phyloP scores from a whole-genome alignment of 345 rosid genomes.

The Arabidopsis arenosa region DNA sequence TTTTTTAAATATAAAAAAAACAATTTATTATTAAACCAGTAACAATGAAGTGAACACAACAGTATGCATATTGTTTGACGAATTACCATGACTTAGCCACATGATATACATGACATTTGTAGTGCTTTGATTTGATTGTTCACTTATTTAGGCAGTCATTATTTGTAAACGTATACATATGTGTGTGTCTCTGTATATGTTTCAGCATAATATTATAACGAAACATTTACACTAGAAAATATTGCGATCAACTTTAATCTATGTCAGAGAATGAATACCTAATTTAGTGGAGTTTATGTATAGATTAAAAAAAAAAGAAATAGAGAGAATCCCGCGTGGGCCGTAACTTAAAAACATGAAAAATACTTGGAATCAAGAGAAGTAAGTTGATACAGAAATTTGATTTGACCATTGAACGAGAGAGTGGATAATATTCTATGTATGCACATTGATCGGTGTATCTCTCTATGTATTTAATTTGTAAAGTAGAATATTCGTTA shows the following conservation, averaged over 20 bases:
- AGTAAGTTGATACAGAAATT: conserved; percentile 22
- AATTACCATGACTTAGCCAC: background rate
- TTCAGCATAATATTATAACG: background rate
- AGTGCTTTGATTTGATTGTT: conserved; percentile 16
- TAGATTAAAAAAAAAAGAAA: background rate
- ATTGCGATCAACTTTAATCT: conserved; percentile 15
- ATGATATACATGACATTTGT: background rate
- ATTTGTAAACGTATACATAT: background rate
- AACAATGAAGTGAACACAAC: background rate
- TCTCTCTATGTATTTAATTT: conserved; percentile 7
- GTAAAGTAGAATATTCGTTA: conserved; percentile 43
- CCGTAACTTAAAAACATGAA: conserved; percentile 36
- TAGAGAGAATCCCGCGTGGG: conserved; percentile 42
- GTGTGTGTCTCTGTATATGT: background rate
- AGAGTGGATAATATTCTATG: conserved; percentile 30
- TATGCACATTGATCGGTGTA: conserved; percentile 30
- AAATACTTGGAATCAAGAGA: conserved; percentile 37
- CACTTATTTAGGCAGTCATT: conserved; percentile 1
- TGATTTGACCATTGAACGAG: conserved; percentile 38
- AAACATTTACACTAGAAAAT: conserved; percentile 10
- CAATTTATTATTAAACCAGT: background rate
- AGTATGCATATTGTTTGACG: background rate
- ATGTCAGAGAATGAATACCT: conserved; percentile 24
- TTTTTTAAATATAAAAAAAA: too few species aligned
- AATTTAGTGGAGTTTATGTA: conserved; percentile 18